Evolutionary conservation across 495 filamentous ascomycete species (phyloP).

Genomic region (Penicillium arizonense): DNA sequence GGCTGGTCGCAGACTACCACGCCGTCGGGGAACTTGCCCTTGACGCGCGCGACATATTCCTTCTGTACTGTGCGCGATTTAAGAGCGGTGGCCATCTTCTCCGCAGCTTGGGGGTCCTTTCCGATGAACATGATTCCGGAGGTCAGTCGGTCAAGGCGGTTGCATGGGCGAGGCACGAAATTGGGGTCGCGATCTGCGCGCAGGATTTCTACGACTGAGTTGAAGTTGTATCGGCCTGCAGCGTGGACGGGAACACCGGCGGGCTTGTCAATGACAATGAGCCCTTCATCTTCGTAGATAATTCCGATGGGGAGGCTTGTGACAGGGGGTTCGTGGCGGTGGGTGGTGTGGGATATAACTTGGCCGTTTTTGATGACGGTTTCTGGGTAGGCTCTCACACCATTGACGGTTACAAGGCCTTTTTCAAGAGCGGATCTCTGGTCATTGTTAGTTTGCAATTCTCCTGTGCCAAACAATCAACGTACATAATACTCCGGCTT

Average conservation of each 20-base stretch:
- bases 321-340: slow-evolving; percentile 94
- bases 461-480: not conserved
- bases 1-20: slow-evolving; percentile 88
- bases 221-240: slow-evolving; percentile 92
- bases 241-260: slow-evolving; percentile 93
- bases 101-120: slow-evolving; percentile 77
- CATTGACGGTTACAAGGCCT: slow-evolving; percentile 73
- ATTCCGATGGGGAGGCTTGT: slow-evolving; percentile 74
- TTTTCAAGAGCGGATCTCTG: slow-evolving; percentile 75
- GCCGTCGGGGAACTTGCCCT: slow-evolving; percentile 80
- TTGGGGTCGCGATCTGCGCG: slow-evolving; percentile 67
- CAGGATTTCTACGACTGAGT: slow-evolving; percentile 91
- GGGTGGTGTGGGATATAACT: slow-evolving; percentile 86
- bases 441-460: slow-evolving; percentile 9
- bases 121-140: slow-evolving; percentile 98
- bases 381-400: slow-evolving; percentile 56
- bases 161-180: slow-evolving; percentile 80
- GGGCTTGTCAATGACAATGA: slow-evolving; percentile 96
- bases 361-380: slow-evolving; percentile 74
- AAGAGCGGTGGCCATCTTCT: slow-evolving; percentile 69
- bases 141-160: slow-evolving; percentile 89
- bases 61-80: slow-evolving; percentile 77
- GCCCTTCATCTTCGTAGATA: slow-evolving; percentile 84
- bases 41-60: slow-evolving; percentile 90
- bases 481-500: slow-evolving; percentile 81